Conservation (phyloP, 805 yeast species). For the Priceomyces haplophilus region DNA sequence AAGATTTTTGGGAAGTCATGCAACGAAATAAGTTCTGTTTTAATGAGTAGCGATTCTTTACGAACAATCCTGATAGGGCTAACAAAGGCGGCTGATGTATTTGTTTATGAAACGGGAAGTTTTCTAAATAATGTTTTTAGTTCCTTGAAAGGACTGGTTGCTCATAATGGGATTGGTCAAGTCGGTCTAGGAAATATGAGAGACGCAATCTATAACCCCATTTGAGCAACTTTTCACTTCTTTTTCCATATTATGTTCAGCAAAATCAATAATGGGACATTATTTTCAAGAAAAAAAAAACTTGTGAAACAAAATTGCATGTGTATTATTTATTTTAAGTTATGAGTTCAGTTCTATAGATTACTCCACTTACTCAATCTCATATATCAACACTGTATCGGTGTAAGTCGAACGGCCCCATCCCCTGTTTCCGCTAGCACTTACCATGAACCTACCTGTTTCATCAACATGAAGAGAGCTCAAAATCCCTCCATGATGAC, state of each 20-base stretch:
- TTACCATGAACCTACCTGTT: slow-evolving; percentile 80
- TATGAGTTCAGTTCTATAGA: slow-evolving; percentile 7
- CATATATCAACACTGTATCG: slow-evolving; percentile 79
- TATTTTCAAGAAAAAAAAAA: too few species aligned
- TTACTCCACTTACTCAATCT: slow-evolving; percentile 45
- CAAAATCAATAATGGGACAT: too few species aligned
- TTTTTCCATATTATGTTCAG: too few species aligned
- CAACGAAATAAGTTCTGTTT: slow-evolving; percentile 4
- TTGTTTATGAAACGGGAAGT: slow-evolving; percentile 10
- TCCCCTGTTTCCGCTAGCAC: slow-evolving; percentile 93
- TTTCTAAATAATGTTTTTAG: slow-evolving; percentile 11
- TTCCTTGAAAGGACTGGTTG: slow-evolving; percentile 11
- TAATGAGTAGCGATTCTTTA: slow-evolving; percentile 9
- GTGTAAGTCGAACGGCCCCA: slow-evolving; percentile 81
- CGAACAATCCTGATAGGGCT: slow-evolving; percentile 8
- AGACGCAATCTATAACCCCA: slow-evolving; percentile 23
- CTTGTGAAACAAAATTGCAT: neutral
- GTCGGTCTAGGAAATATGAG: slow-evolving; percentile 36
- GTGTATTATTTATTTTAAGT: neutral
- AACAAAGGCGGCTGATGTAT: slow-evolving; percentile 8
- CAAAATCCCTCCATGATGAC: slow-evolving; percentile 91
- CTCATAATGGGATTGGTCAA: slow-evolving; percentile 24
- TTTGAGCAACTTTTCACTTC: neutral
- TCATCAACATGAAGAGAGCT: slow-evolving; percentile 80
- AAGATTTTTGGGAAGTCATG: slow-evolving; percentile 7